Evolutionary conservation across 768 basidiomycete species (phyloP).

Genomic region (Termitomyces sp.): DNA sequence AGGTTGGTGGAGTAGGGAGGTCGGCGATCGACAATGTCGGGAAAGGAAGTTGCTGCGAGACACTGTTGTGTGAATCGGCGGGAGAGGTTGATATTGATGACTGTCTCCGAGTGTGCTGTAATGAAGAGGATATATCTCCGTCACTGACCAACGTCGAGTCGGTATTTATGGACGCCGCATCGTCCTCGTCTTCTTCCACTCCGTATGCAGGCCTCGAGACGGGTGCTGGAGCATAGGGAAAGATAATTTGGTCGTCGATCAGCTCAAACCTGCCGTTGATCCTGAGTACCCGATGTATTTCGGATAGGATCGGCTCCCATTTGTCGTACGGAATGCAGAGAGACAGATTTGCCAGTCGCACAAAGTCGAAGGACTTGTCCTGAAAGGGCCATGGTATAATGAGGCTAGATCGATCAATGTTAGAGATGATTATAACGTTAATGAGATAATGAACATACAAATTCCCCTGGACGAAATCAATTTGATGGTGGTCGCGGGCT

Average conservation of each 20-base stretch:
- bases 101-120: constrained; percentile 11
- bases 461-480: constrained; percentile 57
- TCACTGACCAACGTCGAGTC: constrained; percentile 19
- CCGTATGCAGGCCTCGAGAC: neutral
- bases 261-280: constrained; percentile 65
- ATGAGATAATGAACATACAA: constrained; percentile 48
- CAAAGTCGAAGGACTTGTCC: constrained; percentile 61
- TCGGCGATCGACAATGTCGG: neutral
- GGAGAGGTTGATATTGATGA: neutral
- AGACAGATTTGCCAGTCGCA: constrained; percentile 68
- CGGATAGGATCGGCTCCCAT: constrained; percentile 58
- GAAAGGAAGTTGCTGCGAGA: neutral
- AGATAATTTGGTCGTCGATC: constrained; percentile 68
- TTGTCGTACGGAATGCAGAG: constrained; percentile 55
- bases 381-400: constrained; percentile 58
- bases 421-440: neutral
- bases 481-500: constrained; percentile 34
- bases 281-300: constrained; percentile 60
- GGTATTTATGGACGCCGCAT: constrained; percentile 22
- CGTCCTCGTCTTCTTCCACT: constrained; percentile 23
- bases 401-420: constrained; percentile 33
- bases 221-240: constrained; percentile 45
- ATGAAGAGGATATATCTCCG: constrained; percentile 8
- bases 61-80: neutral
- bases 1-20: constrained; percentile 6